Percentiles rank a stretch among this genome's conserved stretches.
phyloP scores from a whole-genome alignment of 495 filamentous ascomycete species.

The Neurospora tetrasperma region DNA sequence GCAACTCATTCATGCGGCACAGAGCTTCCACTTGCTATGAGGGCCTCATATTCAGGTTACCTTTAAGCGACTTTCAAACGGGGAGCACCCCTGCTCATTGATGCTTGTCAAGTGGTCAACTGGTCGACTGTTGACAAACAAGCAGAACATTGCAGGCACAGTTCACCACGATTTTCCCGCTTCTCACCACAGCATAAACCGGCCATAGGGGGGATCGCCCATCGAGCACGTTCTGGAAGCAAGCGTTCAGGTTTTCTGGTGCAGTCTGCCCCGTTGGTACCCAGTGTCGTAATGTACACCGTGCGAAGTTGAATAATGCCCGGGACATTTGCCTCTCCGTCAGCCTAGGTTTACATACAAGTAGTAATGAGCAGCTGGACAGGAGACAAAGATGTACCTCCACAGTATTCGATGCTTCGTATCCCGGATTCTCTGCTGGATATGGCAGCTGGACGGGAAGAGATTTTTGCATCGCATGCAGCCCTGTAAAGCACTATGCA shows the following conservation, averaged over 20 bases:
- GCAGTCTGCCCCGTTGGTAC: background rate
- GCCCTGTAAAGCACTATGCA: background rate
- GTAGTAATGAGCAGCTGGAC: background rate
- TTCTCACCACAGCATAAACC: background rate
- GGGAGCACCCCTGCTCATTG: background rate
- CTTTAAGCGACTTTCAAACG: background rate
- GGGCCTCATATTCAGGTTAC: background rate
- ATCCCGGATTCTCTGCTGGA: background rate
- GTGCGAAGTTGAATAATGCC: background rate
- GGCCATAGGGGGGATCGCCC: background rate
- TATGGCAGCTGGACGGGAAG: background rate
- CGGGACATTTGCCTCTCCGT: background rate
- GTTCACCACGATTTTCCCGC: background rate
- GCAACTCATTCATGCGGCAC: background rate
- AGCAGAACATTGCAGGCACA: background rate
- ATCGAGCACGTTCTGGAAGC: background rate
- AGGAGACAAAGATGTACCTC: background rate
- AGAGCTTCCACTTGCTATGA: background rate
- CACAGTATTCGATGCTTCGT: background rate
- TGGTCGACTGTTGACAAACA: background rate
- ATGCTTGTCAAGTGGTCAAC: background rate
- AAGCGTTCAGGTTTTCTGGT: background rate
- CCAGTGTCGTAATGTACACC: background rate
- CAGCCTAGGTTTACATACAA: background rate
- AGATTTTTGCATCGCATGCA: background rate